Base-by-base conservation (phyloP, 768 basidiomycete genomes). In the Pholiota microspora region DNA sequence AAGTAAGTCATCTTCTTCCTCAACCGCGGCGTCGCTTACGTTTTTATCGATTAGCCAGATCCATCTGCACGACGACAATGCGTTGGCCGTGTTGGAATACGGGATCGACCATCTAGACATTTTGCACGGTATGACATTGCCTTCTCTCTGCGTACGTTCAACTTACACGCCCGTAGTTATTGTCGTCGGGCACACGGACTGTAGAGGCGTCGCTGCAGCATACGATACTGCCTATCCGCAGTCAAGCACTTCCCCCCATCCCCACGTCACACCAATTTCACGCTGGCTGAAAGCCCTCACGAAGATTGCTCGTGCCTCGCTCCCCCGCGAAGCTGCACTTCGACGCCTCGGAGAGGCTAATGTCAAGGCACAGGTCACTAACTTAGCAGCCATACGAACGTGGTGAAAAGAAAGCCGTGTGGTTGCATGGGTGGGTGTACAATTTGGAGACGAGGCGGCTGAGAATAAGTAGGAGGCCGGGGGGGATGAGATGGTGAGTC, bases 101-200 rank as follows among this genome's bases (percentile, higher is more conserved):
- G 40, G 40, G 8, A 23, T 42, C 7, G 40, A 18, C 21, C n/a
- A 42, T 23, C 40, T 42, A 1, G n/a, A 16, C 40, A 42, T 42
- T 9, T 16, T 16, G 8, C 10, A 42, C 12, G 40, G 40, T 42
- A 4, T 8, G 2, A 3, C 23, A 1, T 18, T 42, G 23, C 10
- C 21, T 2, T 31, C 12, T 31, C 6, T 6, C 12, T 31, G 6
- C 31, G 31, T 31, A 6, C 35, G 13, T 7, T 36, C 8, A 9
- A 36, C 15, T 36, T 36, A 7, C 35, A 15, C 7, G n/a, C 13
- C 15, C 55, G 54, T 61, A 90, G 89, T 94, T 58, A 71, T 90
- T 57, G 71, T 94, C 61, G 88, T 85, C 18, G 92, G 92, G 12
- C 92, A 94, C 64, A 84, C 84, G 18, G 73, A 83, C 48, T 94